Evolutionary conservation across 192 early-diverging fungal species (phyloP).

Genomic region (Backusella mclennaniae): DNA sequence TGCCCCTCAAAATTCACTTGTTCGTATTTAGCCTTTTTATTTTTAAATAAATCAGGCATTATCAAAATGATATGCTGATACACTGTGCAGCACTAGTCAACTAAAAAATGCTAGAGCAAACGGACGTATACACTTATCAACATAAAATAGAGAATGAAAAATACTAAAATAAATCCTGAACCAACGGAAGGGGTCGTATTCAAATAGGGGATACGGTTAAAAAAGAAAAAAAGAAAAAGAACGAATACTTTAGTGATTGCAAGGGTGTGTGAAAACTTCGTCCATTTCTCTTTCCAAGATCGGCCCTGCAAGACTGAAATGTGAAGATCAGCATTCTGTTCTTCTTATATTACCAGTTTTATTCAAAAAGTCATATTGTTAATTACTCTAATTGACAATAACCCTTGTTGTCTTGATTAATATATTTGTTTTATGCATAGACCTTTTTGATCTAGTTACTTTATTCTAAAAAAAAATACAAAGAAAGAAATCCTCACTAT

Average conservation of each 20-base stretch:
- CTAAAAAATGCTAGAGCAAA: background rate
- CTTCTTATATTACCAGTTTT: background rate
- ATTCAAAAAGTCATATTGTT: conserved; percentile 14
- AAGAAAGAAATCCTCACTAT: background rate
- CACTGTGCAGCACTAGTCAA: background rate
- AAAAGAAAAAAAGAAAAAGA: background rate
- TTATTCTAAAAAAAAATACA: background rate
- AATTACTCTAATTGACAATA: conserved; percentile 18
- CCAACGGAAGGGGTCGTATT: background rate
- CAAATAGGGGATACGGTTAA: background rate
- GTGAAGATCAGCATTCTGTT: conserved; percentile 13
- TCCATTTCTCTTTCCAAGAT: background rate
- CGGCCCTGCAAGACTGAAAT: background rate
- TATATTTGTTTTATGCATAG: conserved; percentile 7
- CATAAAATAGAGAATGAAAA: background rate
- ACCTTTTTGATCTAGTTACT: conserved; percentile 4
- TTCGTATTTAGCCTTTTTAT: background rate
- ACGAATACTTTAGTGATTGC: background rate
- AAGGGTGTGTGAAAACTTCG: background rate
- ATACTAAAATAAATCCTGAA: background rate
- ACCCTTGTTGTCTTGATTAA: conserved; percentile 11
- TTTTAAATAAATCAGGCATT: background rate
- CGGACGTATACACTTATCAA: background rate
- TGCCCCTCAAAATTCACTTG: conserved; percentile 5
- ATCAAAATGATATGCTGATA: conserved; percentile 4